These are phyloP conservation scores for Prunus mira DNA, from an alignment of 306 rosid genomes.

Conservation along the genomic window DNA sequence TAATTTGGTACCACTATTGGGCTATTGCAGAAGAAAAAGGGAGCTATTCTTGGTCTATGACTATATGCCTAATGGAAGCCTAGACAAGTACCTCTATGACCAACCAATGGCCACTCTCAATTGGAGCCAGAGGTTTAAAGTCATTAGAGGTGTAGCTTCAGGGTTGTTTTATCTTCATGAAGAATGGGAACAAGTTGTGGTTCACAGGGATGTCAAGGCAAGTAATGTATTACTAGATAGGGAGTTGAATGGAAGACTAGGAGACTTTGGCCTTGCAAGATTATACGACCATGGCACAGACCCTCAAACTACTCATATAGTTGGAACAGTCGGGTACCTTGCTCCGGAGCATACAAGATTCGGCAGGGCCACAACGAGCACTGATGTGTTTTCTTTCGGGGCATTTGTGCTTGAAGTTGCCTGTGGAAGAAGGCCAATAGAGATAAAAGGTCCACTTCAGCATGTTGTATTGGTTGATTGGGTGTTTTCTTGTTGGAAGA, in stretches of 20 bases:
- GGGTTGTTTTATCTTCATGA: conserved; percentile 33
- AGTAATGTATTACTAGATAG: conserved; percentile 34
- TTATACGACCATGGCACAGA: not conserved
- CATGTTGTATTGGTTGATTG: not conserved
- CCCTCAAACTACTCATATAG: not conserved
- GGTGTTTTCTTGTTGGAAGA: not conserved
- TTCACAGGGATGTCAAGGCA: conserved; percentile 40
- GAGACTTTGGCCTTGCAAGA: conserved; percentile 35
- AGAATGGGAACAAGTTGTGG: conserved; percentile 33
- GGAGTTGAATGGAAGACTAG: conserved; percentile 19
- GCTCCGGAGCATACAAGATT: not conserved
- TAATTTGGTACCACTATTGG: conserved; percentile 53
- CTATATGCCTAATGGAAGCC: conserved; percentile 58
- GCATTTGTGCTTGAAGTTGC: conserved; percentile 9
- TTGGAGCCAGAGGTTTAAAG: conserved; percentile 17
- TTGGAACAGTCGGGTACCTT: not conserved
- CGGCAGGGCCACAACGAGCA: not conserved
- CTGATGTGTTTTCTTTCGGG: conserved; percentile 4
- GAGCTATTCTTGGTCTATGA: conserved; percentile 32
- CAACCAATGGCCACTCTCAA: not conserved
- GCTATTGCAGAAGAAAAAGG: conserved; percentile 54
- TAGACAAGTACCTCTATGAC: conserved; percentile 36
- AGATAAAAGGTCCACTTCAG: not conserved
- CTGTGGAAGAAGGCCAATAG: conserved; percentile 8
- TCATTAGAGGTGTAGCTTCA: conserved; percentile 33